Conservation (phyloP, 176 grass and related monocot genomes). For the Triticum monococcum region DNA sequence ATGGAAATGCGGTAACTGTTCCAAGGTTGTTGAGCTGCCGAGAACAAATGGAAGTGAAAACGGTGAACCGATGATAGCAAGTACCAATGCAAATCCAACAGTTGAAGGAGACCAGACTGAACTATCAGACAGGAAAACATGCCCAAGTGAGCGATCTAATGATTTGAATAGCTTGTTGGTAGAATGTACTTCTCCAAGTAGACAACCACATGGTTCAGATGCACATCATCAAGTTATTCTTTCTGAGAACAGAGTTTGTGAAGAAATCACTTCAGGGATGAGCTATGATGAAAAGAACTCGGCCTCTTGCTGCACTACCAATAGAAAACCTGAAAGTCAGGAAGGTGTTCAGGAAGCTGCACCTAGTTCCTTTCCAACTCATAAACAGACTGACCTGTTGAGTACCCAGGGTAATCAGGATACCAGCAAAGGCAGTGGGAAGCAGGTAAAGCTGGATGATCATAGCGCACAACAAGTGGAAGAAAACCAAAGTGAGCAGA, state of each 20-base stretch:
- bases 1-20: constrained; percentile 29
- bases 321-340: constrained; percentile 11
- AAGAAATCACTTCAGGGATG: constrained; percentile 9
- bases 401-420: background rate
- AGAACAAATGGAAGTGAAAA: background rate
- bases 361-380: background rate
- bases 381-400: background rate
- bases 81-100: background rate
- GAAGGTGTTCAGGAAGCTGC: constrained; percentile 27
- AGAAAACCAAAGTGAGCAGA: constrained; percentile 26
- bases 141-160: constrained; percentile 15
- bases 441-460: constrained; percentile 10
- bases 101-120: background rate
- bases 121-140: constrained; percentile 15
- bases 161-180: constrained; percentile 7
- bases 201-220: constrained; percentile 24
- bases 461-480: background rate
- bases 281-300: constrained; percentile 4
- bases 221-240: constrained; percentile 13
- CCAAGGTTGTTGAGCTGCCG: background rate
- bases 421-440: background rate
- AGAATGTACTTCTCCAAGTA: constrained; percentile 24
- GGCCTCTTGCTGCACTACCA: background rate
- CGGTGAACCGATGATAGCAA: background rate
- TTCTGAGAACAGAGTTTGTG: background rate